Evolutionary conservation across 1,284 basidiomycete genomes (phyloP), one percentile per base, ranked within the genome.

Genomic region (Sporisorium reilianum): DNA sequence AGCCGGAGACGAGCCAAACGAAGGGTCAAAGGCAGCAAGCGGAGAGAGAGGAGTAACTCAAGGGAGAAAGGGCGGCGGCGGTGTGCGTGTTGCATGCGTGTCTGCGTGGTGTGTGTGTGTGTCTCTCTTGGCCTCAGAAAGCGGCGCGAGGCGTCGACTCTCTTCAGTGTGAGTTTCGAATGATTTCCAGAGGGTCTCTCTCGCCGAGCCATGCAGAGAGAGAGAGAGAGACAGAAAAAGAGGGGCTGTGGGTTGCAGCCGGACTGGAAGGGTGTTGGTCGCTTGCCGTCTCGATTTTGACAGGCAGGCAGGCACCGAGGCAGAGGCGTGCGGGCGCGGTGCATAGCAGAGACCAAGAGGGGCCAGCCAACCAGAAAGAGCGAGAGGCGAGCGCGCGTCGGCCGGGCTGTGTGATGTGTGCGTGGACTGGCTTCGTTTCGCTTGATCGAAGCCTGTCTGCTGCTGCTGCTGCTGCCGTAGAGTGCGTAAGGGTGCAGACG

Each of bases 401-500:
- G 44, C 44, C 44, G 44, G 44, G 14, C 44, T 45, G 44, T 45
- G 44, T 4, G 9, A 25, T 9, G 18, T 4, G n/a, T n/a, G n/a
- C n/a, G n/a, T n/a, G 3, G 16, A 11, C 14, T 38, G 36, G 36
- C n/a, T 41, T 41, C n/a, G n/a, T 18, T 38, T 38, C 16, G 36
- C 36, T 38, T 38, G 23, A 45, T 25, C 12, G 10, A 22, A 45
- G 23, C 44, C 28, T 9, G 28, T 30, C 28, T 5, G 28, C 5
- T 30, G 28, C 5, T 30, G 28, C 5, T 30, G 28, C n/a, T 30
- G 28, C 9, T 5, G 28, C 5, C 9, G 28, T 9, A 30, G 28
- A 30, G 28, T 54, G n/a, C 32, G 53, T 55, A 45, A 55, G 41
- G 41, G 22, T 45, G 53, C 52, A 38, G 51, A 20, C 12, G 34